Conservation (phyloP, 352 stramenopile species). For the Bremia lactucae region DNA sequence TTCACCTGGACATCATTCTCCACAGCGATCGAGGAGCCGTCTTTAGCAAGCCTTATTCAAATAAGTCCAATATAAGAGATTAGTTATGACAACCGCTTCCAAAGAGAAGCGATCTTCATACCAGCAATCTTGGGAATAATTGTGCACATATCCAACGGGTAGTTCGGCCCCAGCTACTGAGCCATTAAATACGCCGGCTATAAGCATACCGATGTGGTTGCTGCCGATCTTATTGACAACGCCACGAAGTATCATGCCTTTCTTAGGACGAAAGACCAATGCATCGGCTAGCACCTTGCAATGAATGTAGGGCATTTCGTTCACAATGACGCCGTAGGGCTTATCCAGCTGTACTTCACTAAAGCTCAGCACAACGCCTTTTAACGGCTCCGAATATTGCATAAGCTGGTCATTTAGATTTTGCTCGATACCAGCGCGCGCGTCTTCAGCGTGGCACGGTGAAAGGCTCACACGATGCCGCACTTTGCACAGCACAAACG, state of each 20-base stretch:
- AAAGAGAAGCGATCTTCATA: background rate
- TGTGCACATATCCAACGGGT: slow-evolving; percentile 68
- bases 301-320: slow-evolving; percentile 80
- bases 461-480: slow-evolving; percentile 63
- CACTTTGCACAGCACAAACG: slow-evolving; percentile 56
- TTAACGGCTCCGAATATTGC: slow-evolving; percentile 63
- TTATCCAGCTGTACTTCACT: slow-evolving; percentile 49
- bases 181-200: slow-evolving; percentile 74
- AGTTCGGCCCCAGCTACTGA: slow-evolving; percentile 66
- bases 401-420: slow-evolving; percentile 65
- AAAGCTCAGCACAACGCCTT: slow-evolving; percentile 68
- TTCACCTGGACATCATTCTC: slow-evolving; percentile 56
- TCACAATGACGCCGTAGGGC: slow-evolving; percentile 60
- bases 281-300: slow-evolving; percentile 60
- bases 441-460: slow-evolving; percentile 57
- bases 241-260: slow-evolving; percentile 53
- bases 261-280: slow-evolving; percentile 57
- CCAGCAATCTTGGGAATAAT: slow-evolving; percentile 80
- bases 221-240: slow-evolving; percentile 80
- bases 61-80: too few relatives aligned
- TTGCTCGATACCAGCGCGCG: slow-evolving; percentile 62
- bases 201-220: slow-evolving; percentile 80
- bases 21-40: slow-evolving; percentile 48
- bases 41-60: slow-evolving; percentile 44
- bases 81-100: too few relatives aligned